Percentiles rank a stretch among this genome's conserved stretches.
Evolutionary conservation across 2,329 filamentous ascomycete genomes (phyloP).

Genomic region (Ploettnerulaceae sp.): DNA sequence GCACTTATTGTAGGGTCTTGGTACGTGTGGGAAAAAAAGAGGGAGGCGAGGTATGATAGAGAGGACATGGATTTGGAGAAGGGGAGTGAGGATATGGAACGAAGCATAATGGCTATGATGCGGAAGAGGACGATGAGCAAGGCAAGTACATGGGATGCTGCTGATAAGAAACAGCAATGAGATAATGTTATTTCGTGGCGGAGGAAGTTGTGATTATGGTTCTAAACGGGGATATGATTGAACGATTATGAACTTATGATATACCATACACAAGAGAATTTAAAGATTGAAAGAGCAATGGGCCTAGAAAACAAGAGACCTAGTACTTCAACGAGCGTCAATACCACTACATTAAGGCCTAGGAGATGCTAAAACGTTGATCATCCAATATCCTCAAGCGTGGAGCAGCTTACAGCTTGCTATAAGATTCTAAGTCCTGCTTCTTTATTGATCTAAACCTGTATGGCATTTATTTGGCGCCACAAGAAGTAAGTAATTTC

Average conservation of each 20-base stretch:
- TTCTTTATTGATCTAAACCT: too few relatives aligned
- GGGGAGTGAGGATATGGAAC: slow-evolving; percentile 30
- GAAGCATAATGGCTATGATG: slow-evolving; percentile 28
- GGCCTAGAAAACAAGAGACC: too few relatives aligned
- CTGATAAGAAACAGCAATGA: slow-evolving; percentile 14
- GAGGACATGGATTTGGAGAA: slow-evolving; percentile 27
- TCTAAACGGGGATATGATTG: slow-evolving; percentile 13
- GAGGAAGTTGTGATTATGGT: slow-evolving; percentile 5
- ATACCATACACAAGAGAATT: slow-evolving; percentile 1
- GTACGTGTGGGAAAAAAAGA: slow-evolving; percentile 39
- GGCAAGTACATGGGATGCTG: slow-evolving; percentile 23
- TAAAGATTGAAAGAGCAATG: too few relatives aligned
- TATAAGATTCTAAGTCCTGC: too few relatives aligned
- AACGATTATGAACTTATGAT: slow-evolving; percentile 13
- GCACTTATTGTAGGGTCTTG: slow-evolving; percentile 48
- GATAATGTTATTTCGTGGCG: background rate
- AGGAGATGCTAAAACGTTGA: too few relatives aligned
- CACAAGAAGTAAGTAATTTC: too few relatives aligned
- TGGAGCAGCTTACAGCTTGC: too few relatives aligned
- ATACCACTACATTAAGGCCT: too few relatives aligned
- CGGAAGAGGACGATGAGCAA: slow-evolving; percentile 28
- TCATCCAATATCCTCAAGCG: too few relatives aligned
- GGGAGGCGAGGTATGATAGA: slow-evolving; percentile 23
- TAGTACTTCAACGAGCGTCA: background rate
- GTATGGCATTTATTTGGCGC: too few relatives aligned